Percentiles rank a stretch among this genome's conserved stretches.
Evolutionary conservation across 2,329 filamentous ascomycete genomes (phyloP).

Genomic region (Phoma sp.): DNA sequence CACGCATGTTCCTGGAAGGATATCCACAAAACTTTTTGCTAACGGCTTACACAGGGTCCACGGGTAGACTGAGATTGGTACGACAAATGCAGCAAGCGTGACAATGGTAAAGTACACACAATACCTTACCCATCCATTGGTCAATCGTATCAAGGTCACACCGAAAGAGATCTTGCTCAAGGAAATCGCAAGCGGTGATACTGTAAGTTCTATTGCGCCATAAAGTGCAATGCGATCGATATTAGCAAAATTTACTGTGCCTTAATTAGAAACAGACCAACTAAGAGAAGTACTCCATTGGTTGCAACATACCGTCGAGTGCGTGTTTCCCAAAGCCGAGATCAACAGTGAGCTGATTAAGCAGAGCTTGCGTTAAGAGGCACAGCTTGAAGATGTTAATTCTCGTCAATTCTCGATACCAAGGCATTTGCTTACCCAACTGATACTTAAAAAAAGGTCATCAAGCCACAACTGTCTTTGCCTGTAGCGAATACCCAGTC

Average conservation of each 20-base stretch:
- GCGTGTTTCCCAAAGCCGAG: slow-evolving; percentile 19
- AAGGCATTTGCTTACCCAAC: slow-evolving; percentile 13
- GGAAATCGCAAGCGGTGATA: slow-evolving; percentile 17
- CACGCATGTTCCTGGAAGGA: slow-evolving; percentile 18
- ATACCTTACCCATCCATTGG: slow-evolving; percentile 12
- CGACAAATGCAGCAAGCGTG: slow-evolving; percentile 15
- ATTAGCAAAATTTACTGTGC: slow-evolving; percentile 9
- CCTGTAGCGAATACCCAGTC: slow-evolving; percentile 18
- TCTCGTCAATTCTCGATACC: too few species aligned
- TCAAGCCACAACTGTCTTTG: slow-evolving; percentile 23
- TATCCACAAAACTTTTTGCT: slow-evolving; percentile 16
- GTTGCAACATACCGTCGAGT: slow-evolving; percentile 13
- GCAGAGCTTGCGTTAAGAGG: slow-evolving; percentile 19
- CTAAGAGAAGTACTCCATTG: not conserved
- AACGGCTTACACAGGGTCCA: slow-evolving; percentile 19
- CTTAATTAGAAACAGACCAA: not conserved
- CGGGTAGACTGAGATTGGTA: slow-evolving; percentile 15
- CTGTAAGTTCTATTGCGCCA: slow-evolving; percentile 16
- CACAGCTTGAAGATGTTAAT: slow-evolving; percentile 9
- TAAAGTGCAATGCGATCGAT: slow-evolving; percentile 15
- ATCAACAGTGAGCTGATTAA: slow-evolving; percentile 21
- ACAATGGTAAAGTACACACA: slow-evolving; percentile 17
- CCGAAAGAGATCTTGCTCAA: slow-evolving; percentile 25
- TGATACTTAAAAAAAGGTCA: slow-evolving; percentile 15
- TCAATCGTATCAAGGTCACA: slow-evolving; percentile 21